A percentile compares a stretch with the other conserved stretches of the same genome.
Conservation (phyloP, 73 alveolate genomes). For the Paramecium octaurelia region DNA sequence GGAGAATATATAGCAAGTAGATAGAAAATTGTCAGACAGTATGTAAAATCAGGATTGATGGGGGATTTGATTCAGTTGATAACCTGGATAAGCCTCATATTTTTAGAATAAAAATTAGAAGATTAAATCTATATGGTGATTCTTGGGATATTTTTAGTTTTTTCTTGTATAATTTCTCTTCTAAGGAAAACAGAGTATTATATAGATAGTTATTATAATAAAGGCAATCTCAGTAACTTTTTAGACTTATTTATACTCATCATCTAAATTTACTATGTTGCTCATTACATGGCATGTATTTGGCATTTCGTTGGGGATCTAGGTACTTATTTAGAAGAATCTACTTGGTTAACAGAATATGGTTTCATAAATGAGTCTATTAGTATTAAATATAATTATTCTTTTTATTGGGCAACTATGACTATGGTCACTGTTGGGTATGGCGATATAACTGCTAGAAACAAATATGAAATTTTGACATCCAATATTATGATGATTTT, state of each 20-base stretch:
- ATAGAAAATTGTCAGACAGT: neutral
- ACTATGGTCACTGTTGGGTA: conserved; percentile 39
- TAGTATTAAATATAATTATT: neutral
- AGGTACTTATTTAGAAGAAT: neutral
- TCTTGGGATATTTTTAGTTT: neutral
- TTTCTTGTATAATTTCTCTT: neutral
- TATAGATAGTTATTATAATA: neutral
- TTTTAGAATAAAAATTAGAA: neutral
- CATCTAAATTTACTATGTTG: neutral
- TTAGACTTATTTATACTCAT: neutral
- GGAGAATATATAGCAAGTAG: neutral
- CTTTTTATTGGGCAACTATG: conserved; percentile 47
- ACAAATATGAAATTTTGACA: neutral
- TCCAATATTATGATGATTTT: conserved; percentile 9
- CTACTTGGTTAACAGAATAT: neutral
- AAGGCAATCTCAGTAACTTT: neutral
- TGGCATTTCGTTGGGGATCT: conserved; percentile 30
- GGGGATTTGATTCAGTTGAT: neutral
- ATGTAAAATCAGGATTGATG: neutral
- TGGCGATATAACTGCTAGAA: conserved; percentile 25
- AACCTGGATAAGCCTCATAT: neutral
- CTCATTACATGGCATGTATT: conserved; percentile 48
- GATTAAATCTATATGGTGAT: neutral
- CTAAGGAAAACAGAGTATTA: neutral
- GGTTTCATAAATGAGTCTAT: neutral